These are phyloP conservation scores for Trichophyton rubrum DNA, from an alignment of 2,329 filamentous ascomycete species.

Conservation along the genomic window DNA sequence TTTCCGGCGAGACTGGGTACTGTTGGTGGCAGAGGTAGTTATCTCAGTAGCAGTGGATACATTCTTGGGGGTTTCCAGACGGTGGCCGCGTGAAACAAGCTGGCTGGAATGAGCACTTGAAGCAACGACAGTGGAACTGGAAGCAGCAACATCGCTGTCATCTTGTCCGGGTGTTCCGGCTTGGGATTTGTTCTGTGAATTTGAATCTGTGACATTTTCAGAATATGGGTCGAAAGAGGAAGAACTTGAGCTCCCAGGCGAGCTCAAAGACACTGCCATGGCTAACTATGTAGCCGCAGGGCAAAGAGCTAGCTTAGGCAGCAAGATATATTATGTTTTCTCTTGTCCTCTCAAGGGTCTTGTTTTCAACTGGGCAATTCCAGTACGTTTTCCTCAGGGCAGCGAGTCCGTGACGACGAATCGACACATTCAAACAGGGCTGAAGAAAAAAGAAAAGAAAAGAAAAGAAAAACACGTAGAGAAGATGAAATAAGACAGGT, in stretches of 20 bases:
- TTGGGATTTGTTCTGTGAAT: not conserved
- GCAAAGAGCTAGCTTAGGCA: not conserved
- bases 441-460: conserved; percentile 4
- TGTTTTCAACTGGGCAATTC: not conserved
- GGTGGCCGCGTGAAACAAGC: not conserved
- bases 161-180: not conserved
- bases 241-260: conserved; percentile 11
- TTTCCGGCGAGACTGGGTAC: conserved; percentile 3
- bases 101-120: not conserved
- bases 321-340: not conserved
- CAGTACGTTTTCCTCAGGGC: not conserved
- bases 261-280: conserved; percentile 11
- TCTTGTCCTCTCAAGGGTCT: not conserved
- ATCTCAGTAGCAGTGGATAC: not conserved
- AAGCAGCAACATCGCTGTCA: not conserved
- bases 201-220: conserved; percentile 8
- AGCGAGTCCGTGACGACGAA: not conserved
- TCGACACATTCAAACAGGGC: conserved; percentile 4
- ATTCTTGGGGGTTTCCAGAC: not conserved
- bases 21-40: not conserved
- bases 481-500: conserved; percentile 1
- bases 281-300: conserved; percentile 8
- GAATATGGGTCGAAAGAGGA: conserved; percentile 16
- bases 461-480: conserved; percentile 3
- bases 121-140: not conserved